A percentile compares a stretch with the other conserved stretches of the same genome.
These are phyloP conservation scores for Leersia perrieri DNA, from an alignment of 176 grass and related monocot genomes.

Conservation along the genomic window DNA sequence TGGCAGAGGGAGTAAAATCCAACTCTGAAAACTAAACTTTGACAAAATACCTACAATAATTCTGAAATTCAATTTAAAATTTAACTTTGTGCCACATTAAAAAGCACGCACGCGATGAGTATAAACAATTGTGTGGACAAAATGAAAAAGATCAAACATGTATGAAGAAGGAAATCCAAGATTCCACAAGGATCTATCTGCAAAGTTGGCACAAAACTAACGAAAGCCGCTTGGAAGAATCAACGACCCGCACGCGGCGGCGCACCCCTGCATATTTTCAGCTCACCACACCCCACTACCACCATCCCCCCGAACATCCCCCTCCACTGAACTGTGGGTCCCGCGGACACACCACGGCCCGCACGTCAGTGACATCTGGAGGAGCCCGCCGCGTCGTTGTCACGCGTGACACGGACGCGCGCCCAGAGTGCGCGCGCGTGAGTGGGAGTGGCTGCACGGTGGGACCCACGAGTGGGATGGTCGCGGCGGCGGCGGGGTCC, in stretches of 20 bases:
- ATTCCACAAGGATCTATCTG: background rate
- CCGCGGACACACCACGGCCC: rapidly evolving
- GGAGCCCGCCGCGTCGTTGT: background rate
- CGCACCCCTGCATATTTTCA: background rate
- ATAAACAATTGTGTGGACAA: no score
- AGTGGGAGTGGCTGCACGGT: background rate
- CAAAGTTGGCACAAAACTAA: background rate
- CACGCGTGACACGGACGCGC: conserved; percentile 16
- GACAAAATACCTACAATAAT: no score
- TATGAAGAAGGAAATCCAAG: background rate
- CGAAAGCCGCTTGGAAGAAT: background rate
- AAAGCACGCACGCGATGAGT: no score
- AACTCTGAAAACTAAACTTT: no score
- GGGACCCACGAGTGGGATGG: no score
- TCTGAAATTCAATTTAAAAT: no score
- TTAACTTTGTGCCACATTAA: no score
- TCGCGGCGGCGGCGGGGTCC: no score
- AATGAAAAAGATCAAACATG: no score
- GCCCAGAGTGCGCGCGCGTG: no score
- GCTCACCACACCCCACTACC: rapidly evolving
- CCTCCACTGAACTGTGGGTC: background rate
- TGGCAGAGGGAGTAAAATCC: no score
- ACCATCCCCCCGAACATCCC: background rate
- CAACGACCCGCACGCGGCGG: conserved; percentile 6
- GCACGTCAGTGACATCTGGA: background rate